A percentile compares a stretch with the other conserved stretches of the same genome.
Evolutionary conservation across 345 rosid genomes (phyloP).

Genomic region (Syzygium grande): DNA sequence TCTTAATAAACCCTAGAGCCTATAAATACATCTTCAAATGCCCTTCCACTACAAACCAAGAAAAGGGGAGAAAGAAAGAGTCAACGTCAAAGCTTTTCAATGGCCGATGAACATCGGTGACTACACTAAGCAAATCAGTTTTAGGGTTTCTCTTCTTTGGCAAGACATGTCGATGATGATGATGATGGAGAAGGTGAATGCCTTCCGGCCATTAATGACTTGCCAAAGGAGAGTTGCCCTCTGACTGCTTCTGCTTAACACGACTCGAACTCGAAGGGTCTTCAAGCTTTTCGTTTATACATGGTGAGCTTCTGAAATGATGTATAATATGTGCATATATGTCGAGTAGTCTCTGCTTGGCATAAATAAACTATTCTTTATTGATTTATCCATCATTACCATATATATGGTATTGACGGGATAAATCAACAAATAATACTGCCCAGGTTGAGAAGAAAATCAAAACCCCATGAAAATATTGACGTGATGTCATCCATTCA

Average conservation of each 20-base stretch:
- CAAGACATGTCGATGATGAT: conserved; percentile 8
- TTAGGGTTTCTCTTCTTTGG: conserved; percentile 57
- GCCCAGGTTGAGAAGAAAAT: neutral
- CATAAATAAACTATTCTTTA: too few relatives aligned
- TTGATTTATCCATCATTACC: too few relatives aligned
- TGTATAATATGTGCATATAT: neutral
- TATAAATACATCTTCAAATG: neutral
- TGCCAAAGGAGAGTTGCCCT: conserved; percentile 93
- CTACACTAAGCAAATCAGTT: conserved; percentile 17
- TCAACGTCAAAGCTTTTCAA: neutral
- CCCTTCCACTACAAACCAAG: neutral
- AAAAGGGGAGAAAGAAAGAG: neutral
- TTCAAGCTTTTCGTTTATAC: neutral
- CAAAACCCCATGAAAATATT: neutral
- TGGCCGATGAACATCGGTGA: neutral
- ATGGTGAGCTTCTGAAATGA: neutral
- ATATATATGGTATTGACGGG: too few relatives aligned
- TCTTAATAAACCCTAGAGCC: neutral
- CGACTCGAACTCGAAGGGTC: neutral
- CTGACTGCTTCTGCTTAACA: conserved; percentile 39
- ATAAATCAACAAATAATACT: too few relatives aligned
- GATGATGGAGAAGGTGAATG: neutral
- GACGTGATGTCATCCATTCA: neutral
- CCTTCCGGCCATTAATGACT: neutral
- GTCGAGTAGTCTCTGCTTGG: neutral